Evolutionary conservation across 2,329 filamentous ascomycete genomes (phyloP), one percentile per base, ranked within the genome.

Genomic region (Colletotrichum australisinense): DNA sequence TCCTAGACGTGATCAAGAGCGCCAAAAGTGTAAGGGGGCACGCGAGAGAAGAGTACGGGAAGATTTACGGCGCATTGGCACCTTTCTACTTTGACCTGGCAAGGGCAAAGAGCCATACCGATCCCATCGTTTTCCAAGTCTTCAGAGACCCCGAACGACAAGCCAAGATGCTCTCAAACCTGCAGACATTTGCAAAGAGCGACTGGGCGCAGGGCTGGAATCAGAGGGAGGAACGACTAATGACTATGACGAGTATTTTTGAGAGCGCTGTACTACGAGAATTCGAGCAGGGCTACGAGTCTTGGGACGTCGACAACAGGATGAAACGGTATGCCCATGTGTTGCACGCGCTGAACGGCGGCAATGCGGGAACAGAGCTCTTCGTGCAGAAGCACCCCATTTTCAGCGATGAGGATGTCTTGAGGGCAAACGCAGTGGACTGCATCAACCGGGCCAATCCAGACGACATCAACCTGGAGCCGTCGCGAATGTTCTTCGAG

Each of bases 301-400:
- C 91, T 56, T 94, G 93, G 84, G 96, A 99, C 81, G 91, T 97
- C 67, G 93, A 97, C 76, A 95, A 94, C 2, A 89, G 92, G 67
- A 98, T 98, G 96, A 91, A 89, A 77, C 91, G 93, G 79, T 98
- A 98, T 82, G 95, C 95, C 2, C 91, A 95, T 77, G 95, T 99
- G 19, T 85, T 99, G 69, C 91, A 94, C 71, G 89, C 90, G 2
- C 86, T 99, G 57, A 97, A 97, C 80, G 95, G 94, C 30, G 95
- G 95, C 19, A 88, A 88, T 53, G 92, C 93, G 16, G 94, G 91
- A 11, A 87, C 97, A 60, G 95, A 98, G 66, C 87, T 95, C 1
- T 98, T 98, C 80, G 91, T 98, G 67, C 93, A 96, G 69, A 96
- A 97, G 77, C 95, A 98, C 79, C 93, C 94, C 0, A 86, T 98